Evolutionary conservation across 2,329 filamentous ascomycete species (phyloP).

Genomic region (Dryadomyces sulphureus): DNA sequence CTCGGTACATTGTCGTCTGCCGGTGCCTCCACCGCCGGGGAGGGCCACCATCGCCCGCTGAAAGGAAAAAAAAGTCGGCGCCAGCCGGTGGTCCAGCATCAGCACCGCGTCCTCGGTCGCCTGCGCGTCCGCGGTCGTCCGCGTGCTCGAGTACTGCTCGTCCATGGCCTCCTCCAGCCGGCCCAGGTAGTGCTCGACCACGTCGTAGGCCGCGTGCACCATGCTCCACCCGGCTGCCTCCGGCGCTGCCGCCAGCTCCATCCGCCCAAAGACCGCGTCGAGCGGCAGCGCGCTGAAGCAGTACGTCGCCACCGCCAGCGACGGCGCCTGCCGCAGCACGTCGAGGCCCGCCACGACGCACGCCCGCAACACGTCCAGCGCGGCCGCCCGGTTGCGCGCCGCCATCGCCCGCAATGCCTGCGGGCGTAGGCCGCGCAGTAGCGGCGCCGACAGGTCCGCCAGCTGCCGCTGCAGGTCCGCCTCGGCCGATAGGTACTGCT

Average conservation of each 20-base stretch:
- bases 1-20: constrained; percentile 30
- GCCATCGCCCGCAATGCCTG: constrained; percentile 34
- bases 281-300: constrained; percentile 35
- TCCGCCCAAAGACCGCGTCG: constrained; percentile 33
- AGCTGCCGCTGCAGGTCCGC: constrained; percentile 42
- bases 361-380: constrained; percentile 36
- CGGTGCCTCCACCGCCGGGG: too few relatives aligned
- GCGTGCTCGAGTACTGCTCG: constrained; percentile 23
- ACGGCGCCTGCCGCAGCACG: constrained; percentile 30
- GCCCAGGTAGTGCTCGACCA: constrained; percentile 30
- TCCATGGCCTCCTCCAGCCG: constrained; percentile 26
- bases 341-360: constrained; percentile 34
- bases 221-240: constrained; percentile 29
- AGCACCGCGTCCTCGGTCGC: constrained; percentile 33
- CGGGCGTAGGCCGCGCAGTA: constrained; percentile 25
- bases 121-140: constrained; percentile 15
- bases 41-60: too few relatives aligned
- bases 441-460: constrained; percentile 30
- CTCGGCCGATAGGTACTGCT: constrained; percentile 41
- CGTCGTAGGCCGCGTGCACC: constrained; percentile 28
- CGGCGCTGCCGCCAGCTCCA: constrained; percentile 20
- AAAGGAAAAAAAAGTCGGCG: constrained; percentile 31
- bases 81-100: constrained; percentile 33
- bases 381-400: constrained; percentile 33
- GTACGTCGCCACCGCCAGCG: constrained; percentile 31